Base-by-base conservation (phyloP, 2,329 filamentous ascomycete species). In the Alternaria hordeiaustralica region DNA sequence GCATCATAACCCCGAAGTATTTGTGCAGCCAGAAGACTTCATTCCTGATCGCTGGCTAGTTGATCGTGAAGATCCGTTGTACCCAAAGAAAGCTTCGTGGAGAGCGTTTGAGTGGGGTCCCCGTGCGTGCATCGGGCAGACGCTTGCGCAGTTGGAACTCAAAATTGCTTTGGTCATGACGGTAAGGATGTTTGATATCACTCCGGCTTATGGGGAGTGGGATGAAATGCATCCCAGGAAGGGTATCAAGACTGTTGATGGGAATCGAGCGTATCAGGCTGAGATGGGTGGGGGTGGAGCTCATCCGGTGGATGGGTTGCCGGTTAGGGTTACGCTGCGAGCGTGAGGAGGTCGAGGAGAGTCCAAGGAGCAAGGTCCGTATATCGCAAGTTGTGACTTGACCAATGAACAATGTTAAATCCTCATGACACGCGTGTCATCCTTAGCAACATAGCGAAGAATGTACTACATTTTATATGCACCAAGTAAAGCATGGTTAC, bases 71-170 rank as follows among this genome's bases (percentile, higher is more conserved):
- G 51, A 63, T n/a, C 45, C 36, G 0, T 47, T 72, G 15, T 44
- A 67, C 18, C 70, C 68, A 4, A 36, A 41, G 18, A 57, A 59
- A 15, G 59, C 60, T 5, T 63, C 68, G 8, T 81, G 66, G 65
- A 67, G 78, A 25, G 71, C 80, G 0, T 83, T 83, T 64, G 78
- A 81, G 46, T 61, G 72, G 4, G 82, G 82, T 1, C 72, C 74
- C 2, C 65, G 81, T 3, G 72, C 72, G 5, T 84, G 82, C 57
- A 71, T 80, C 23, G 81, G 81, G 0, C 75, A 80, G 64, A 76
- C 76, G 13, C 67, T 83, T 33, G 80, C 78, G 0, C 69, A 76
- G 62, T 69, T 75, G 11, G 79, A 64, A 67, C 58, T 56, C 75
- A 61, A 65, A 2, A 23, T 70, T 2, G 55, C 53, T 2, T 41